A percentile compares a stretch with the other conserved stretches of the same genome.
Conservation (phyloP, 2,329 filamentous ascomycete species). For the Paracamarosporium sp. region DNA sequence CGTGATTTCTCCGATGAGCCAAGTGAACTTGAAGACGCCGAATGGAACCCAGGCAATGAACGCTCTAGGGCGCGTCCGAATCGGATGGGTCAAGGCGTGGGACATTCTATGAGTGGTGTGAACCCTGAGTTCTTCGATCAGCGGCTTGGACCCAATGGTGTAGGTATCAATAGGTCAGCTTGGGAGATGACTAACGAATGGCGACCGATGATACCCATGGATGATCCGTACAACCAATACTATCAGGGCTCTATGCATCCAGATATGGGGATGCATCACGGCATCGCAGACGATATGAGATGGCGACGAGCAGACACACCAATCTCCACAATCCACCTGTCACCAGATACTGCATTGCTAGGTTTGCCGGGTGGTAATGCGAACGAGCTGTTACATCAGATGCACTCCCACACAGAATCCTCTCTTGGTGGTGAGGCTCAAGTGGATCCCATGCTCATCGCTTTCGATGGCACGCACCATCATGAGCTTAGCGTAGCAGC, state of each 20-base stretch:
- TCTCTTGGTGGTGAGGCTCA: conserved; percentile 44
- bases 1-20: conserved; percentile 45
- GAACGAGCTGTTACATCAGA: conserved; percentile 44
- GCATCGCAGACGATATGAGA: conserved; percentile 46
- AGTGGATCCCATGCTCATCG: conserved; percentile 52
- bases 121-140: conserved; percentile 34
- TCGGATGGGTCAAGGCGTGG: conserved; percentile 31
- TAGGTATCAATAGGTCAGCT: conserved; percentile 52
- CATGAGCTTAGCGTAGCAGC: conserved; percentile 27
- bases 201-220: conserved; percentile 53
- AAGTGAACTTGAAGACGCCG: conserved; percentile 51
- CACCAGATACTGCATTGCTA: conserved; percentile 39
- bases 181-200: conserved; percentile 62
- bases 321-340: conserved; percentile 34
- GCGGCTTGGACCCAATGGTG: conserved; percentile 33
- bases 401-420: conserved; percentile 35
- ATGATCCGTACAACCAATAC: conserved; percentile 57
- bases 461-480: conserved; percentile 35
- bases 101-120: conserved; percentile 33
- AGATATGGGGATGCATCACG: conserved; percentile 33
- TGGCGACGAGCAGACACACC: conserved; percentile 50
- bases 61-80: conserved; percentile 28
- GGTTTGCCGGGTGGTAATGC: conserved; percentile 49
- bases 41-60: conserved; percentile 43
- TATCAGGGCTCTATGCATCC: conserved; percentile 58